Conservation (phyloP, 805 yeast species). For the Cyberlindnera saturnus region DNA sequence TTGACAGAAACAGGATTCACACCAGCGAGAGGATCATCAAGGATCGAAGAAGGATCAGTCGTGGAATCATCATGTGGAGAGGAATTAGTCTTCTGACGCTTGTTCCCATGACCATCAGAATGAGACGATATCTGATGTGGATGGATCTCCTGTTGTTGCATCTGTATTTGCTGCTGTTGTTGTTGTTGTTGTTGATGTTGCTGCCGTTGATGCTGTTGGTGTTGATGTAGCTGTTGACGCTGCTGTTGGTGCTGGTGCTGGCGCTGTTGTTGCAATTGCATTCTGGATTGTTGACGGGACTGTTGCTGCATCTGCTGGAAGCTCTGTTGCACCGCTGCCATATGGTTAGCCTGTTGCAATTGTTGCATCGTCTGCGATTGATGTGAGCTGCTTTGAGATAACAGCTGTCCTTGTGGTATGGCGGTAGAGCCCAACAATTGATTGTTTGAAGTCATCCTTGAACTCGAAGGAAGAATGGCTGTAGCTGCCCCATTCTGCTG, state of each 20-base stretch:
- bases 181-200: constrained; percentile 4
- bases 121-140: not conserved
- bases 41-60: constrained; percentile 14
- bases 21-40: constrained; percentile 14
- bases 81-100: constrained; percentile 14
- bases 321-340: constrained; percentile 11
- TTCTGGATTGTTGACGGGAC: constrained; percentile 5
- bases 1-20: constrained; percentile 5
- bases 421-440: constrained; percentile 16
- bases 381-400: constrained; percentile 5
- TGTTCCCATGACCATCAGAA: constrained; percentile 4
- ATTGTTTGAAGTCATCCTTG: constrained; percentile 14
- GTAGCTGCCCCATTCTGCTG: constrained; percentile 1
- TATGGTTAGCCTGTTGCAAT: constrained; percentile 9
- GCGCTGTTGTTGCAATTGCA: constrained; percentile 10
- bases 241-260: constrained; percentile 9
- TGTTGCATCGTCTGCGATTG: constrained; percentile 8
- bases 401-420: constrained; percentile 3
- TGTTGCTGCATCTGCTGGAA: constrained; percentile 17
- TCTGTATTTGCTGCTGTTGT: constrained; percentile 6
- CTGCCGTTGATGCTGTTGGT: constrained; percentile 5
- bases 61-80: constrained; percentile 1
- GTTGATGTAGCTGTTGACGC: constrained; percentile 1
- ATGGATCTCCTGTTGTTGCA: not conserved
- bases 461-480: constrained; percentile 11